A percentile compares a stretch with the other conserved stretches of the same genome.
phyloP scores from a whole-genome alignment of 768 basidiomycete genomes.

The Tulasnella sp. region DNA sequence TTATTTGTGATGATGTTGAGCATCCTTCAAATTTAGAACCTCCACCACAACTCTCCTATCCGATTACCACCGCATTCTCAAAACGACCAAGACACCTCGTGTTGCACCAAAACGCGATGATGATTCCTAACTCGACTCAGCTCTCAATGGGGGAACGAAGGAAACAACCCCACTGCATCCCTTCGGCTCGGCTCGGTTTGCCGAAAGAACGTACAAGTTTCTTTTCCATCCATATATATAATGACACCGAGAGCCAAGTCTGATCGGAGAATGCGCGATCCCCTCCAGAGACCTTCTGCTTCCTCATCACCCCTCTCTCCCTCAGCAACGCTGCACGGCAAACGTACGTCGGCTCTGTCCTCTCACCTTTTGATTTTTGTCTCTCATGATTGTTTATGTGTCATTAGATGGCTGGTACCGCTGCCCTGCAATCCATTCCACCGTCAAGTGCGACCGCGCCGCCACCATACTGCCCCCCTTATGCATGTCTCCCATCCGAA shows the following conservation, averaged over 20 bases:
- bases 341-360: not conserved
- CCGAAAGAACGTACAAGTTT: not conserved
- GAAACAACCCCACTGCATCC: not conserved
- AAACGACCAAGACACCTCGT: not conserved
- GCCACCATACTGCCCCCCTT: not conserved
- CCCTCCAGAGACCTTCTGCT: not conserved
- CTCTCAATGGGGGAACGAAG: not conserved
- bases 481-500: not conserved
- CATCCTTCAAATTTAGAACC: not conserved
- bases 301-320: not conserved
- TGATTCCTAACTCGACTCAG: not conserved
- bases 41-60: not conserved
- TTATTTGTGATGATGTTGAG: not conserved
- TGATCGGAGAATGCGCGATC: not conserved
- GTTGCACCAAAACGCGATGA: not conserved
- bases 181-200: not conserved
- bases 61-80: not conserved
- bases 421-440: not conserved
- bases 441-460: not conserved
- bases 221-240: not conserved
- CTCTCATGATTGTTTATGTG: not conserved
- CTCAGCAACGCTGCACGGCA: not conserved
- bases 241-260: not conserved
- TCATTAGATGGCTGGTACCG: not conserved
- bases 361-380: not conserved